A percentile compares a stretch with the other conserved stretches of the same genome.
These are phyloP conservation scores for Melaleuca alternifolia DNA, from an alignment of 345 rosid species.

Conservation along the genomic window DNA sequence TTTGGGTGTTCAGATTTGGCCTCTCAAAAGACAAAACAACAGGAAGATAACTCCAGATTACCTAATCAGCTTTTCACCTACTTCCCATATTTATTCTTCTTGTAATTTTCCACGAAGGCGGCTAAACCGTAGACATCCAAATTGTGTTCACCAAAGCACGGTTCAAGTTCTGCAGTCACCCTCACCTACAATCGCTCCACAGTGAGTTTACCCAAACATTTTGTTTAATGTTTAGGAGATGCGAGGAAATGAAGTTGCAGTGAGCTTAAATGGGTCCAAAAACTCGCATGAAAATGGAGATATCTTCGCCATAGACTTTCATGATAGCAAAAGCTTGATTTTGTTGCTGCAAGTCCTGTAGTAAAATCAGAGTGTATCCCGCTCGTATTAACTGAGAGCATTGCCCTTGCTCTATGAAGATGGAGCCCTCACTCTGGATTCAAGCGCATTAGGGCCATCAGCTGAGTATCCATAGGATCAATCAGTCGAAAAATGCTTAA, in stretches of 20 bases:
- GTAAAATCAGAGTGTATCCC: too few species aligned
- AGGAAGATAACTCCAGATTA: not conserved
- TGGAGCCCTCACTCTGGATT: too few species aligned
- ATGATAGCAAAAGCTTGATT: too few species aligned
- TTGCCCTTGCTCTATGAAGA: too few species aligned
- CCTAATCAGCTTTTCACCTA: not conserved
- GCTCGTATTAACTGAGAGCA: too few species aligned
- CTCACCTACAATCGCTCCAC: not conserved
- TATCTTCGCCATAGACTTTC: not conserved
- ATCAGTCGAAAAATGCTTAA: too few species aligned
- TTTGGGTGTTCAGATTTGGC: not conserved
- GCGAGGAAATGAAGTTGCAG: not conserved
- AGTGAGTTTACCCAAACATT: not conserved
- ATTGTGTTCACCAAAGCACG: not conserved
- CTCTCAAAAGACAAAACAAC: not conserved
- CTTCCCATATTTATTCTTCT: not conserved
- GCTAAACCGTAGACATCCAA: not conserved
- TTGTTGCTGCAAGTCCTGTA: too few species aligned
- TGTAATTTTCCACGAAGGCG: not conserved
- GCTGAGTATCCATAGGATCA: too few species aligned
- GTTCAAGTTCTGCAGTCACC: not conserved
- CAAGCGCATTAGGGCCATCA: too few species aligned
- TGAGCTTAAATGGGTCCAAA: not conserved
- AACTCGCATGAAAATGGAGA: not conserved
- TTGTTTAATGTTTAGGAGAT: not conserved